A percentile compares a stretch with the other conserved stretches of the same genome.
Evolutionary conservation across 2,329 filamentous ascomycete genomes (phyloP).

Genomic region (Alternaria panax): DNA sequence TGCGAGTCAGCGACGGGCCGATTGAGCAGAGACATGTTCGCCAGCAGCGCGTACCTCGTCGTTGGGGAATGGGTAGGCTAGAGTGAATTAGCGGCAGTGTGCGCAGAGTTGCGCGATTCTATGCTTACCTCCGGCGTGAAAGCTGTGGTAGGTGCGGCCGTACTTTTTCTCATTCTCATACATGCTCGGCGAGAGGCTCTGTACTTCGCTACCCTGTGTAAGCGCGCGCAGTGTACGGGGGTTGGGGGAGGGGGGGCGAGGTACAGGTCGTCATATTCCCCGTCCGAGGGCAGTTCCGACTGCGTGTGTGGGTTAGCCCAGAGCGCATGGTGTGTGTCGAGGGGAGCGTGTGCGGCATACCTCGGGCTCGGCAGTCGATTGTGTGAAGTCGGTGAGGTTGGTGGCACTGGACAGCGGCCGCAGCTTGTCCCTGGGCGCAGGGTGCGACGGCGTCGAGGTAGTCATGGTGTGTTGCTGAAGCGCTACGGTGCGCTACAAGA

Average conservation of each 20-base stretch:
- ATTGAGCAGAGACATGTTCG: constrained; percentile 7
- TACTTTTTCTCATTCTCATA: constrained; percentile 51
- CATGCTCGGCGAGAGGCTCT: constrained; percentile 51
- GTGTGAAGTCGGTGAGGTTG: constrained; percentile 29
- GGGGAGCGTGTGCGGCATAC: constrained; percentile 22
- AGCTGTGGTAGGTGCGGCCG: constrained; percentile 52
- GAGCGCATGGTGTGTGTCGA: constrained; percentile 7
- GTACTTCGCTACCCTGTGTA: constrained; percentile 42
- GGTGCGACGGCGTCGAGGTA: constrained; percentile 9
- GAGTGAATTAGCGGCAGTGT: constrained; percentile 29
- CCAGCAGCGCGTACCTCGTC: constrained; percentile 39
- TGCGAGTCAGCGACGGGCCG: constrained; percentile 20
- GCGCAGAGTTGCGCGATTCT: neutral
- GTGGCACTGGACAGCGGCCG: constrained; percentile 30
- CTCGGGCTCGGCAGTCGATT: constrained; percentile 27
- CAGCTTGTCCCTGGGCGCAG: constrained; percentile 14
- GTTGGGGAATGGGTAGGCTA: constrained; percentile 51
- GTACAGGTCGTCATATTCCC: constrained; percentile 42
- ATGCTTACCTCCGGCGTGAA: constrained; percentile 50
- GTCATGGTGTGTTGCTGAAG: constrained; percentile 15
- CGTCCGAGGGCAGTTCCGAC: constrained; percentile 45
- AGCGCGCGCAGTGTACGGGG: constrained; percentile 16
- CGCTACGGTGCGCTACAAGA: constrained; percentile 10
- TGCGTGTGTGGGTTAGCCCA: constrained; percentile 30
- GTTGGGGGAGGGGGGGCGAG: neutral